Conservation (phyloP, 2,329 filamentous ascomycete species). For the Apiospora malaysiana region DNA sequence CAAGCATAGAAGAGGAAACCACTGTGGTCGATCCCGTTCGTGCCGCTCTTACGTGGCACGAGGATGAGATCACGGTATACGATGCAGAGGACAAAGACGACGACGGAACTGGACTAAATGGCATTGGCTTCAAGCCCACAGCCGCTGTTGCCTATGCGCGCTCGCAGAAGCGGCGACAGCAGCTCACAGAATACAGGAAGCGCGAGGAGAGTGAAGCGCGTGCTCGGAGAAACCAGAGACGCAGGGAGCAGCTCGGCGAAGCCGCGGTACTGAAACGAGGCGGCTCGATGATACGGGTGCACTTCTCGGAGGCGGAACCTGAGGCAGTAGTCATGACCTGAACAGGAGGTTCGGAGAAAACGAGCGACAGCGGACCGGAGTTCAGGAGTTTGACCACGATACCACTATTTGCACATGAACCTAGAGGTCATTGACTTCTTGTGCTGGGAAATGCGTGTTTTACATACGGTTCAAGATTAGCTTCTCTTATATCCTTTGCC, state of each 20-base stretch:
- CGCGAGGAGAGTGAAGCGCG: slow-evolving; percentile 67
- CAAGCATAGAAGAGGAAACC: slow-evolving; percentile 36
- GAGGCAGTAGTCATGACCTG: slow-evolving; percentile 38
- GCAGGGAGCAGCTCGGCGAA: slow-evolving; percentile 44
- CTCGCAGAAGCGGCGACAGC: slow-evolving; percentile 61
- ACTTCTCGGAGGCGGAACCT: slow-evolving; percentile 40
- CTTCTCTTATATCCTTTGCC: slow-evolving; percentile 29
- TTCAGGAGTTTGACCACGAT: slow-evolving; percentile 12
- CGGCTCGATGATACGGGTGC: slow-evolving; percentile 38
- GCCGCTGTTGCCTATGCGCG: slow-evolving; percentile 64
- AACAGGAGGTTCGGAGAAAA: neutral
- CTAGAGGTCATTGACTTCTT: neutral
- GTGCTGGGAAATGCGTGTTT: neutral
- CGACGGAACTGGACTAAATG: slow-evolving; percentile 71
- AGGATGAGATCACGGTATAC: slow-evolving; percentile 71
- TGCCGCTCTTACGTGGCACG: slow-evolving; percentile 69
- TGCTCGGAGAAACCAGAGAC: slow-evolving; percentile 58
- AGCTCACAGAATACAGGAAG: slow-evolving; percentile 67
- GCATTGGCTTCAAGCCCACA: slow-evolving; percentile 70
- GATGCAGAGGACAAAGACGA: slow-evolving; percentile 69
- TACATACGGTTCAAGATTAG: neutral
- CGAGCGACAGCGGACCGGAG: neutral
- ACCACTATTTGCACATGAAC: slow-evolving; percentile 6
- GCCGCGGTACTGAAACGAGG: slow-evolving; percentile 32
- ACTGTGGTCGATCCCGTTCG: slow-evolving; percentile 59